These are phyloP conservation scores for Albugo laibachii DNA, from an alignment of 352 stramenopile species.

Conservation along the genomic window DNA sequence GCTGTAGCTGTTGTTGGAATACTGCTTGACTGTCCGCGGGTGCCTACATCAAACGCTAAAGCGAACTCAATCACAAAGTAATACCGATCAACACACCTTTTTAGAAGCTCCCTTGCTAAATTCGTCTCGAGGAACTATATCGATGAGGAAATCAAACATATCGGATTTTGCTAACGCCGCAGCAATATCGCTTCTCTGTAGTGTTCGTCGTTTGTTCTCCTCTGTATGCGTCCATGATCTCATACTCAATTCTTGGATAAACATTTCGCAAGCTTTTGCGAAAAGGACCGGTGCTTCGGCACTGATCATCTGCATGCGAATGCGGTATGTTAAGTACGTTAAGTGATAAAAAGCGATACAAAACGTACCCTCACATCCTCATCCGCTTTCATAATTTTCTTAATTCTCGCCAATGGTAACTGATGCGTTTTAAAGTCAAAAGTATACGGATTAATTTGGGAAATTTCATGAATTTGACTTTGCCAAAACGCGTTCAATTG, in stretches of 20 bases:
- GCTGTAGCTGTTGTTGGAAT: slow-evolving; percentile 76
- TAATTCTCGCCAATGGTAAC: slow-evolving; percentile 84
- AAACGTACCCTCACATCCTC: slow-evolving; percentile 70
- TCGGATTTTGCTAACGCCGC: slow-evolving; percentile 83
- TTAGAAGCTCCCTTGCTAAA: slow-evolving; percentile 54
- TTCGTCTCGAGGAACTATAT: slow-evolving; percentile 79
- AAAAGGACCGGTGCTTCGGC: slow-evolving; percentile 84
- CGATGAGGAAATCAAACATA: slow-evolving; percentile 85
- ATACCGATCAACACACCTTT: slow-evolving; percentile 20
- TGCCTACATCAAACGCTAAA: not conserved
- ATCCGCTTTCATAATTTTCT: slow-evolving; percentile 93
- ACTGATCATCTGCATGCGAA: slow-evolving; percentile 75
- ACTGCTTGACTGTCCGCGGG: not conserved
- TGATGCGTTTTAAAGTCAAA: slow-evolving; percentile 82
- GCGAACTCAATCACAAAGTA: not conserved
- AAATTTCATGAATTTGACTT: slow-evolving; percentile 76
- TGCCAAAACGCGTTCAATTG: slow-evolving; percentile 78
- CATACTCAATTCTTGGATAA: slow-evolving; percentile 82
- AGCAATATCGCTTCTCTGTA: slow-evolving; percentile 81
- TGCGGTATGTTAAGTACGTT: not conserved
- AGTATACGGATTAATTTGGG: slow-evolving; percentile 60
- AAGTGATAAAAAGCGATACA: not conserved
- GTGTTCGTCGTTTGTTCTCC: slow-evolving; percentile 83
- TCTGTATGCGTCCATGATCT: slow-evolving; percentile 81
- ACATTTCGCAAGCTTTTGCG: slow-evolving; percentile 89